Evolutionary conservation across 148 eudicot genomes (phyloP), one percentile per base, ranked within the genome.

Genomic region (Silene conica): DNA sequence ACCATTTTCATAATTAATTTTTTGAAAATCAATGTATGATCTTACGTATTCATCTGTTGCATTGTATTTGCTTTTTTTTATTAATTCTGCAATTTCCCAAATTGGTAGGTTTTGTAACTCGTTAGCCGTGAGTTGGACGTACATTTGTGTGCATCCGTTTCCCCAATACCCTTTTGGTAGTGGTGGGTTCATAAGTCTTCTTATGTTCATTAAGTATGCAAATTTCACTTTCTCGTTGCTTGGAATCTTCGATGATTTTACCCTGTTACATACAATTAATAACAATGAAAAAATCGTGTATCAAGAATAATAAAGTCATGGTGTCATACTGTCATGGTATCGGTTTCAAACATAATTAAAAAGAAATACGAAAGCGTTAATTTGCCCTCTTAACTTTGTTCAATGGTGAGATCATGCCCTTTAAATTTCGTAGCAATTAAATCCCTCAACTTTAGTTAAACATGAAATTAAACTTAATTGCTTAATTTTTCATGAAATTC

Each of bases 111-210:
- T 59, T 3, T 78, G 45, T 43, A 88, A 65, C 28, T 87, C 85
- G 60, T 46, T 64, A 8, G 92, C 84, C 1, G 70, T 69, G 69
- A 78, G 82, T n/a, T 76, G 69, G 1, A 76, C 69, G 69, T 69
- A 76, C 79, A 76, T 76, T 43, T 69, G 74, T 22, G 83, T 89
- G 61, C 96, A 90, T 67, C 85, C 89, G 31, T 90, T 90, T 79
- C 96, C 96, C 89, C 89, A 90, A 76, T 85, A 90, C 50, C 92
- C 96, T 7, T 22, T 71, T 1, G 90, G 96, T 8, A 90, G 62
- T 11, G 89, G 80, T 9, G 92, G 96, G 10, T 74, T 88, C 26
- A 86, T 41, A 19, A 83, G 9, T 74, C 69, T 90, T 56, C 96
- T 80, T 55, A 88, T 81, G 78, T 83, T 90, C 74, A 84, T 80